Evolutionary conservation across 257 asterid species (phyloP), one percentile per base, ranked within the genome.

Genomic region (Misopates orontium): DNA sequence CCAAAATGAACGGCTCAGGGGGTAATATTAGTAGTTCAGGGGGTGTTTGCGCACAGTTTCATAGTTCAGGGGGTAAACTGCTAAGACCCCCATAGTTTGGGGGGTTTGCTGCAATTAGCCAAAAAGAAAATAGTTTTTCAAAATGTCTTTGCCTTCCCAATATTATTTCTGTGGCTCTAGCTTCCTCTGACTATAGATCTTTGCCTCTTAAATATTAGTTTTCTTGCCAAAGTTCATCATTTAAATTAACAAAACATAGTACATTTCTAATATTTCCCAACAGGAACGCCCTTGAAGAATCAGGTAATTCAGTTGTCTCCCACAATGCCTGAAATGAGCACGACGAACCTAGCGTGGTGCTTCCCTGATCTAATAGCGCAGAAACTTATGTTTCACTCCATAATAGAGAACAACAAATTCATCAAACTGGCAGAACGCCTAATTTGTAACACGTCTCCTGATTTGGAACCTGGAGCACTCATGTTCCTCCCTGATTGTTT

Each of bases 401-500:
- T 73, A 41, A 42, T 73, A 0, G 53, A 65, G n/a, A 75, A 68
- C 75, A 78, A 70, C 67, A 51, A 62, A 20, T 19, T 71, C 18
- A 60, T 70, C 25, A 65, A 70, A 50, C 32, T 57, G 23, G 82
- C 79, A 24, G 76, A 81, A 1, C 69, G 75, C 74, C 68, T 81
- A 21, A 64, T 81, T 39, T 78, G 87, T 58, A 81, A 81, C 78
- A 72, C 87, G 11, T 59, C 64, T 19, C 55, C 76, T 24, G 77
- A 75, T 0, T 71, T 81, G 18, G 87, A 81, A 56, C 68, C 80
- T 7, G 82, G 74, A 40, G 82, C 84, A 15, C 71, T 78, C 70
- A 28, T 67, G 60, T 42, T 69, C 22, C 70, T 76, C 21, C 82
- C 83, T 2, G 72, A 81, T 47, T 70, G 68, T 21, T 32, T 76